Evolutionary conservation across 176 grass and related monocot species (phyloP).

Genomic region (Hordeum marinum): DNA sequence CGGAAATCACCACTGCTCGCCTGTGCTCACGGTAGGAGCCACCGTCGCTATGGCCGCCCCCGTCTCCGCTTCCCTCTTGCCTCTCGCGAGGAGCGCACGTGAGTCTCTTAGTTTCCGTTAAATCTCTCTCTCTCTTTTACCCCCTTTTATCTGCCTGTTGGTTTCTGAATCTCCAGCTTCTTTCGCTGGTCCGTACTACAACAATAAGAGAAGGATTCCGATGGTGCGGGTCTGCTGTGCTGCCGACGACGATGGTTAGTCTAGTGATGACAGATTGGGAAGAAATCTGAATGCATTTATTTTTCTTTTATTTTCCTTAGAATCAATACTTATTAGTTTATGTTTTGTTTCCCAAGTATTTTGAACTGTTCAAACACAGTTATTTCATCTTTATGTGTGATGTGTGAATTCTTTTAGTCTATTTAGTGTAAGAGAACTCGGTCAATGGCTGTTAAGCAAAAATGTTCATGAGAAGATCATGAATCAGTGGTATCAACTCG

Average conservation of each 20-base stretch:
- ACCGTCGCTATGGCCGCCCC: conserved; percentile 25
- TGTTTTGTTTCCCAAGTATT: not conserved
- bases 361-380: not conserved
- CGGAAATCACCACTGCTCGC: not conserved
- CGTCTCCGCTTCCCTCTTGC: not conserved
- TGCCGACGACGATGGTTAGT: conserved; percentile 35
- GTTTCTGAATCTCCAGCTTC: not conserved
- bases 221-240: conserved; percentile 2
- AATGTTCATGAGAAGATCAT: not conserved
- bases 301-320: not conserved
- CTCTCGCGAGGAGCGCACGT: not conserved
- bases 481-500: not conserved
- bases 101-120: not conserved
- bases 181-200: not conserved
- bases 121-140: not conserved
- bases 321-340: not conserved
- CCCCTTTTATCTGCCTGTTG: not conserved
- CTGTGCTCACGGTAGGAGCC: not conserved
- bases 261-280: not conserved
- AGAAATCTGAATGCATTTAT: not conserved
- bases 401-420: not conserved
- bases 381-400: not conserved
- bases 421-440: not conserved
- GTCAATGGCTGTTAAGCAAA: not conserved
- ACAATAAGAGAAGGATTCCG: conserved; percentile 3